Percentiles rank a stretch among this genome's conserved stretches.
Conservation (phyloP, 306 rosid genomes). For the Arachis stenosperma region DNA sequence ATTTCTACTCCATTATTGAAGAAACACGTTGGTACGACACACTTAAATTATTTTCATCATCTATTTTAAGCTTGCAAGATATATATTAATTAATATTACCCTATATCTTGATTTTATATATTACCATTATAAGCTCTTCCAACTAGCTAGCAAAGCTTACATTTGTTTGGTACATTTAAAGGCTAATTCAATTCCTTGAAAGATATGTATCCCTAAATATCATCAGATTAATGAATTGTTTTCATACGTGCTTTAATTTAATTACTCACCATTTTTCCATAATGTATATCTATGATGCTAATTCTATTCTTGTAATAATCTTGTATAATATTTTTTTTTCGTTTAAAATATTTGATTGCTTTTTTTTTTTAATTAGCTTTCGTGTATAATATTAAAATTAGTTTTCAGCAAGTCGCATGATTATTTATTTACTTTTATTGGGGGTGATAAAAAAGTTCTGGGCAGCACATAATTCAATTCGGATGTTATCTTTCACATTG, state of each 20-base stretch:
- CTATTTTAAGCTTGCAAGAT: not conserved
- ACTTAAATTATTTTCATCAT: not conserved
- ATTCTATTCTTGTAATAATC: too few species aligned
- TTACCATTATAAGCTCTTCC: not conserved
- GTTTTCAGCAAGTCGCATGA: not conserved
- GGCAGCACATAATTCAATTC: too few species aligned
- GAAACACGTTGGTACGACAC: not conserved
- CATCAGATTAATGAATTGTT: constrained; percentile 32
- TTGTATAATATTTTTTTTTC: too few species aligned
- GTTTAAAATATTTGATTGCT: too few species aligned
- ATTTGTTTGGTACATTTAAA: constrained; percentile 34
- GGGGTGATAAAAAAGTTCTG: constrained; percentile 1
- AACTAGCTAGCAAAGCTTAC: not conserved
- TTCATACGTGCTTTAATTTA: not conserved
- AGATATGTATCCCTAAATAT: constrained; percentile 38
- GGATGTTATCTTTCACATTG: not conserved
- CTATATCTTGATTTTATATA: not conserved
- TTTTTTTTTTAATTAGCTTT: too few species aligned
- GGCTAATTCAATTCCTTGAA: constrained; percentile 45
- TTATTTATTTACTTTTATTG: not conserved
- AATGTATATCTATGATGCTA: not conserved
- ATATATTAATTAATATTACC: not conserved
- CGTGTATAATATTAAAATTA: not conserved
- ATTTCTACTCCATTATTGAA: not conserved
- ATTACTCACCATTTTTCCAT: constrained; percentile 28